Evolutionary conservation across 208 protist species (phyloP), one percentile per base, ranked within the genome.

Genomic region (Trypanosomatidae sp.): DNA sequence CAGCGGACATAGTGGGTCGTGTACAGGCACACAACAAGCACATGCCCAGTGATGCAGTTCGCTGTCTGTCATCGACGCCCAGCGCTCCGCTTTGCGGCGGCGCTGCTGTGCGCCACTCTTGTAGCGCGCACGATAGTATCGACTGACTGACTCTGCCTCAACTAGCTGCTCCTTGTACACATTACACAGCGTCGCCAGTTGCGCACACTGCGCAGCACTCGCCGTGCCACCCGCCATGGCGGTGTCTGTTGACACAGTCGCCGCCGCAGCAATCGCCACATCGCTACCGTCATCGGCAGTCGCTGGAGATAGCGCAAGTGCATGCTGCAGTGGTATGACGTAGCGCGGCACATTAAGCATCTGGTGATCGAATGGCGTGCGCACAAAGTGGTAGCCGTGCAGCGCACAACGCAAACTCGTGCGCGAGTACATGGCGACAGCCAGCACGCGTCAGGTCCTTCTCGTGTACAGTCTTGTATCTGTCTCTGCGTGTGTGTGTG

Each of bases 101-200:
- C 71, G 74, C 30, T 50, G 50, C 43, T 82, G 66, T 0, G 58
- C 10, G 4, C 73, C 73, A 23, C 74, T 54, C 7, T 58, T 61
- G 37, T 79, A 74, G 23, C 79, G 73, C 15, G 53, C 70, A 18
- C 79, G 56, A 50, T 88, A 88, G 47, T 88, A 88, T 5, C 54
- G 60, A 26, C 61, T 66, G 2, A 74, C 68, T 6, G 64, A 60
- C 41, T 71, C 54, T 0, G 72, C 64, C 1, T 67, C 45, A 10
- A 82, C 53, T 16, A 72, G 48, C 3, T 58, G 53, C 28, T 66
- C 46, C 48, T 81, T 84, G 16, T 60, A 63, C 27, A 18, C 21
- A 33, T 88, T 62, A 41, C 74, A 84, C 24, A 52, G 45, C 4
- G 23, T 45, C 18, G 79, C 71, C 4, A 88, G 62, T 2, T 61